Evolutionary conservation across 2,329 filamentous ascomycete species (phyloP), one percentile per base, ranked within the genome.

Genomic region (Aspergillus sp.): DNA sequence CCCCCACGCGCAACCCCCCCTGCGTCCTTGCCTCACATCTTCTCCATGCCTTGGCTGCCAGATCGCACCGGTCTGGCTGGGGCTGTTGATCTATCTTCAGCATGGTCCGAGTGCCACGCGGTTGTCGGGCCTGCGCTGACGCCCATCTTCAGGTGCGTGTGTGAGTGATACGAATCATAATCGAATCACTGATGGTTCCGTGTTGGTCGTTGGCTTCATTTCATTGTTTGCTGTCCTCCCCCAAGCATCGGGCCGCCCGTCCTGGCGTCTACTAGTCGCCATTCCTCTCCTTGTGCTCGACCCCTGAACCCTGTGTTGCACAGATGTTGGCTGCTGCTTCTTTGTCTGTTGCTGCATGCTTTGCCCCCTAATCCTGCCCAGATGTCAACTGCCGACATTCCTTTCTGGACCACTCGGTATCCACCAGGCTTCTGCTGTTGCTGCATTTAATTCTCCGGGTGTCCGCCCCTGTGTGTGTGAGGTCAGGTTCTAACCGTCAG

Each of bases 31-130:
- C 44, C 32, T 27, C 32, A 27, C 13, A 48, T 57, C 50, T 25
- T 53, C 44, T 27, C 42, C 17, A 64, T 64, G 62, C 58, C 61
- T 53, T 25, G 42, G 13, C 19, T 50, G 53, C 59, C 54, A 53
- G 49, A 59, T 49, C 58, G 56, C 5, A 44, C 10, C 41, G 41
- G 41, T 44, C 41, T 49, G 59, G 47, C 21, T 48, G 38, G 21
- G 44, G 41, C 41, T 60, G 41, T 57, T 53, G 25, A 57, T 38
- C 49, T 25, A 25, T 61, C 58, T 49, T 61, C 62, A 68, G 58
- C 49, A 75, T 76, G 74, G 71, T 71, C 54, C 66, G 69, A 54
- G 68, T 71, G 61, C 71, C 73, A 49, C 67, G 70, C 52, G 72
- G 71, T 60, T 76, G 72, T 66, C 64, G 68, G 59, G 36, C 54